A percentile compares a stretch with the other conserved stretches of the same genome.
phyloP scores from a whole-genome alignment of 139 green algal species.

The Coccomyxa sp. region DNA sequence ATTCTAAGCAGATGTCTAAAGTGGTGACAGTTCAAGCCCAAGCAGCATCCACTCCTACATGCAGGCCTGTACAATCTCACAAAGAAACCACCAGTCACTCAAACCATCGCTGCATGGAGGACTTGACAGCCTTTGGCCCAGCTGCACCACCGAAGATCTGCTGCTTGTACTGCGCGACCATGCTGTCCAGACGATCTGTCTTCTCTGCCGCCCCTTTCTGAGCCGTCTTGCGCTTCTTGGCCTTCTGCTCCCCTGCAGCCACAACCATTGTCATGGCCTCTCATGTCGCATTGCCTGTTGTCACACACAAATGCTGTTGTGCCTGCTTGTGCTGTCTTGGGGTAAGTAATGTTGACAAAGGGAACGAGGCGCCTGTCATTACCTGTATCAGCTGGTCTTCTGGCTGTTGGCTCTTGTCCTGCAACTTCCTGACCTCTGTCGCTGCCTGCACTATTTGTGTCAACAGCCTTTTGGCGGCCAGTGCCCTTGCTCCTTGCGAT shows the following conservation, averaged over 20 bases:
- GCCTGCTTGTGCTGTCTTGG: background rate
- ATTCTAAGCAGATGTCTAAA: no score
- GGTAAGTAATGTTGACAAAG: background rate
- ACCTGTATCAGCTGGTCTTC: background rate
- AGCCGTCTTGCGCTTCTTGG: background rate
- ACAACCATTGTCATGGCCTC: background rate
- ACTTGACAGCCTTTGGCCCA: background rate
- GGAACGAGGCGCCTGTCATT: background rate
- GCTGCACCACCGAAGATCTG: conserved; percentile 26
- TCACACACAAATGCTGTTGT: background rate
- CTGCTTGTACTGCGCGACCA: conserved; percentile 32
- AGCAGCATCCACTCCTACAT: no score
- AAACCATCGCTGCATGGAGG: conserved; percentile 47
- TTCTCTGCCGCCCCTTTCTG: conserved; percentile 5
- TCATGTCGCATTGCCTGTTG: background rate
- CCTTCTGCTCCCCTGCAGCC: background rate
- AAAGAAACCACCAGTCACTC: no score
- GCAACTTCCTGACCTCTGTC: no score
- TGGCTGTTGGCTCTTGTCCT: no score
- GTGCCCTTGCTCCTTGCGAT: no score
- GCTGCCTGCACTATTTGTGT: no score
- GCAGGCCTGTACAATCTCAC: no score
- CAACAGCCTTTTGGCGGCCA: no score
- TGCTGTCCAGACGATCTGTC: conserved; percentile 19
- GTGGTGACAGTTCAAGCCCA: no score